These are phyloP conservation scores for Xylaria castorea DNA, from an alignment of 495 filamentous ascomycete species.

Conservation along the genomic window DNA sequence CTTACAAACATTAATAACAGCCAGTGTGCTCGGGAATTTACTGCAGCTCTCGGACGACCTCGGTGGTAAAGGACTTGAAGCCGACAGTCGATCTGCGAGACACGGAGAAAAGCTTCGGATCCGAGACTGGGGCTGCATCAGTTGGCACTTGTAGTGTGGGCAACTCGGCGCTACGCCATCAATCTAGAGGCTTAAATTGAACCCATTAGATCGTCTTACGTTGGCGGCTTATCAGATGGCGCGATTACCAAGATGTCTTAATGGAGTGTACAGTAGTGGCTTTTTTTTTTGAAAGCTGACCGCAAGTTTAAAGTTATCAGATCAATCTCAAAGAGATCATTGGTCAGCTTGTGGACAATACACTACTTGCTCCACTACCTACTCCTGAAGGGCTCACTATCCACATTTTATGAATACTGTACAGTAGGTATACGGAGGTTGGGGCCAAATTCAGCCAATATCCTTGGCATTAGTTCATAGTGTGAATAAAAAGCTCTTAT, in stretches of 20 bases:
- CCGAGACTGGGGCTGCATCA: conserved; percentile 16
- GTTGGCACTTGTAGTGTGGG: not conserved
- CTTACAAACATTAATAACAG: not conserved
- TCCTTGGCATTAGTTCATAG: too few species aligned
- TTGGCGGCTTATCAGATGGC: conserved; percentile 23
- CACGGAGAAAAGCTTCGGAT: conserved; percentile 29
- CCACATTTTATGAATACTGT: not conserved
- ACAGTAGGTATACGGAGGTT: too few species aligned
- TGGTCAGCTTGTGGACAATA: not conserved
- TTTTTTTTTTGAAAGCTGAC: not conserved
- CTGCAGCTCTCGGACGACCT: conserved; percentile 28
- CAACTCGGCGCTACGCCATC: not conserved
- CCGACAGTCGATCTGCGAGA: conserved; percentile 28
- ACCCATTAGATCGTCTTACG: not conserved
- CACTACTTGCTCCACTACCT: not conserved
- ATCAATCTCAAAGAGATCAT: conserved; percentile 1
- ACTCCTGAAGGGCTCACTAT: too few species aligned
- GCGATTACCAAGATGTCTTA: not conserved
- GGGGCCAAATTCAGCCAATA: too few species aligned
- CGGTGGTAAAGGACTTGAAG: conserved; percentile 35
- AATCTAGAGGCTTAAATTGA: not conserved
- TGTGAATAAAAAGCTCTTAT: too few species aligned
- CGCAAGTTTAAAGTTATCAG: not conserved
- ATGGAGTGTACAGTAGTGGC: not conserved
- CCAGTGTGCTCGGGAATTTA: not conserved